phyloP scores from a whole-genome alignment of 345 rosid species.

The Salix dunnii region DNA sequence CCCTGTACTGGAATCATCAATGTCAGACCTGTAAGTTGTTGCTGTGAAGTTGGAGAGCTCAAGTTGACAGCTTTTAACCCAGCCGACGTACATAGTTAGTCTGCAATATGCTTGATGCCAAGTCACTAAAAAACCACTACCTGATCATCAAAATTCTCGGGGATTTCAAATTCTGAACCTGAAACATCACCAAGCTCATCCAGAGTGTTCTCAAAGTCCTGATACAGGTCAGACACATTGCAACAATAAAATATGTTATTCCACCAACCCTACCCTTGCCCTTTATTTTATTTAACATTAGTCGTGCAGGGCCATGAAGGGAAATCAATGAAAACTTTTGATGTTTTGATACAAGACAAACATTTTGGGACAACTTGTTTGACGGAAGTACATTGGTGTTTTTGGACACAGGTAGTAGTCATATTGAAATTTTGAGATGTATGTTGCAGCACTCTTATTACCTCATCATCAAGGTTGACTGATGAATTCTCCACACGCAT shows the following conservation, averaged over 20 bases:
- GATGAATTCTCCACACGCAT: constrained; percentile 31
- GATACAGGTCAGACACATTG: constrained; percentile 4
- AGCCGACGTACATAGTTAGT: constrained; percentile 15
- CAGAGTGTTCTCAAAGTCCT: constrained; percentile 45
- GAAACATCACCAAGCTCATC: constrained; percentile 44
- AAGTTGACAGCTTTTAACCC: constrained; percentile 17
- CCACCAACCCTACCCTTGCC: not conserved
- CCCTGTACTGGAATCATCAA: constrained; percentile 26
- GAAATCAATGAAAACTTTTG: not conserved
- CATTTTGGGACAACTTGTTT: not conserved
- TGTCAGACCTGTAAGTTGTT: constrained; percentile 20
- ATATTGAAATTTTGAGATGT: not conserved
- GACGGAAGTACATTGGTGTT: not conserved
- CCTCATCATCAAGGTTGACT: constrained; percentile 45
- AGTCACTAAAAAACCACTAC: constrained; percentile 25
- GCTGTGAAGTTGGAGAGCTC: constrained; percentile 9
- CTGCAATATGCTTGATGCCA: constrained; percentile 18
- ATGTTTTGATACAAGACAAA: not conserved
- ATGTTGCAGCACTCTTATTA: constrained; percentile 18
- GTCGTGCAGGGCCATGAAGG: not conserved
- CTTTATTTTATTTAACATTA: not conserved
- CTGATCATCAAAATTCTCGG: constrained; percentile 46
- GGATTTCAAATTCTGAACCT: constrained; percentile 50
- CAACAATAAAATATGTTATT: not conserved
- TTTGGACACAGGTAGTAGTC: not conserved